Base-by-base conservation (phyloP, 169 alveolate genomes). In the Plasmodium gonderi region DNA sequence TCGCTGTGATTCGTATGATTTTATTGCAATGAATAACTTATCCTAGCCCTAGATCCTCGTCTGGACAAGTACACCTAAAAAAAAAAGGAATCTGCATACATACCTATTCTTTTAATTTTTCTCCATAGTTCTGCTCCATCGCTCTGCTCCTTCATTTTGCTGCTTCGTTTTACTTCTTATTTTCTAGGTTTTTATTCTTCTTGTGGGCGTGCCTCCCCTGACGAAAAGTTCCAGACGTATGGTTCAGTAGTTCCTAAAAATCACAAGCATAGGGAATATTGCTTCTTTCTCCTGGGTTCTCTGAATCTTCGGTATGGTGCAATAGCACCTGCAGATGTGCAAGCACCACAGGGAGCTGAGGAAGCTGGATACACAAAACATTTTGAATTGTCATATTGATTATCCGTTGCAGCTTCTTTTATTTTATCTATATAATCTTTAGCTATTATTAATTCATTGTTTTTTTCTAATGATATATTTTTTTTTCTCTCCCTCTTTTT, bases 301-400 rank as follows among this genome's bases (percentile, higher is more conserved):
- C 64, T 82, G 42, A 68, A 82, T 51, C 97, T 77, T 20, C 98
- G 93, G 68, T 95, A 93, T 0, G 98, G 98, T 42, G 95, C 83
- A n/a, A 95, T 95, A 14, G 98, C 97, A 6, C 98, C 98, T 42
- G 98, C 98, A 42, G 97, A 93, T 38, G 97, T 95, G 91, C 98
- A 96, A 9, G 97, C 96, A 23, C 98, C 98, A 47, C 95, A 95
- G 17, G 98, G 97, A 23, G 97, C 95, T 14, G 93, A 89, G 31
- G 96, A 94, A 51, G 98, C 96, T 36, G 98, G 97, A 87, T 96
- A 96, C 29, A 96, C 97, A 80, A 92, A 96, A 95, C 98, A 96
- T 79, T 91, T 95, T 11, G 96, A 96, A 31, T 96, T 96, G 40
- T 91, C 92, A 44, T 93, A 91, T 47, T 91, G 85, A 81, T 92